Evolutionary conservation across 2,329 filamentous ascomycete species (phyloP).

Genomic region (Ophiocordyceps robertsii): DNA sequence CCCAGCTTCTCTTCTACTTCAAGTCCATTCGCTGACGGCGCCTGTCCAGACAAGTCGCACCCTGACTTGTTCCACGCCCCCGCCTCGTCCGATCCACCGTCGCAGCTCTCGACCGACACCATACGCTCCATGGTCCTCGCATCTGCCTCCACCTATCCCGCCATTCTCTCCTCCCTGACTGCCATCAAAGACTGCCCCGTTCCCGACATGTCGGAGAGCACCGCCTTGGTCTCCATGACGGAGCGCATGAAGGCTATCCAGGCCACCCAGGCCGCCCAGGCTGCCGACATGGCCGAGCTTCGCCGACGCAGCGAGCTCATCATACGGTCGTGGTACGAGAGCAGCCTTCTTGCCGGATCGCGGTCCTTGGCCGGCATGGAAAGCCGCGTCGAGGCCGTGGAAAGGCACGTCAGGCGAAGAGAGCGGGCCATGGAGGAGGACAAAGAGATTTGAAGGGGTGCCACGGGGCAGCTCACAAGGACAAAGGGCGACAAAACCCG

Average conservation of each 20-base stretch:
- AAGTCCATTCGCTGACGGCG: not conserved
- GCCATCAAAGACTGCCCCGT: constrained; percentile 42
- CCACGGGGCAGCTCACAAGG: not conserved
- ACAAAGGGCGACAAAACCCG: too few species aligned
- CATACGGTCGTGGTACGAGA: constrained; percentile 61
- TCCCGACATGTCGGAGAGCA: constrained; percentile 39
- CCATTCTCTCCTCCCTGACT: constrained; percentile 42
- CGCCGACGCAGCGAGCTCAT: constrained; percentile 48
- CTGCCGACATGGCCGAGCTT: constrained; percentile 47
- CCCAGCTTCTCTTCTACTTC: not conserved
- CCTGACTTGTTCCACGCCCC: constrained; percentile 41
- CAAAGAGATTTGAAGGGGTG: constrained; percentile 11
- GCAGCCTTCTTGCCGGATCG: constrained; percentile 53
- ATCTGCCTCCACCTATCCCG: constrained; percentile 40
- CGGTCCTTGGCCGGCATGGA: constrained; percentile 61
- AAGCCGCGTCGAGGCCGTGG: constrained; percentile 48
- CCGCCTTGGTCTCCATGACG: constrained; percentile 41
- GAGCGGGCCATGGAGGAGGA: constrained; percentile 46
- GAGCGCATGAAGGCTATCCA: constrained; percentile 50
- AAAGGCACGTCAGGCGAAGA: constrained; percentile 49
- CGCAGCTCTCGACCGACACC: constrained; percentile 35
- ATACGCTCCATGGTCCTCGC: constrained; percentile 41
- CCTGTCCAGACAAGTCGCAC: constrained; percentile 32
- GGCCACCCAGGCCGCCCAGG: constrained; percentile 47
- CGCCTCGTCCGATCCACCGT: constrained; percentile 30